A percentile compares a stretch with the other conserved stretches of the same genome.
Evolutionary conservation across 305 asterid genomes (phyloP).

Genomic region (Fraxinus floribunda): DNA sequence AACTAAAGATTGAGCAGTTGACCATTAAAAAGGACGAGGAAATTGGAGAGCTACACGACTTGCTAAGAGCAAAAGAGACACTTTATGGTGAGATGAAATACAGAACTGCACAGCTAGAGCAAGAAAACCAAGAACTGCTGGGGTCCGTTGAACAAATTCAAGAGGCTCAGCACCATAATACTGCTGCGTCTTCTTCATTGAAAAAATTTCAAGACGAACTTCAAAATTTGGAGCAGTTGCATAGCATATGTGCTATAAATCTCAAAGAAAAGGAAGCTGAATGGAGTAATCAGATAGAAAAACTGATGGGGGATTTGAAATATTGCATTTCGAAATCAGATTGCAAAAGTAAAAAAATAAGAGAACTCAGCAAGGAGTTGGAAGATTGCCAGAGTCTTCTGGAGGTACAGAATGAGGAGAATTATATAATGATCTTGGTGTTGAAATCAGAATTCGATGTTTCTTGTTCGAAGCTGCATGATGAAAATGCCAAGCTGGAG

Average conservation of each 20-base stretch:
- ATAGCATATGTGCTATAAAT: conserved; percentile 28
- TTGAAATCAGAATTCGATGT: conserved; percentile 38
- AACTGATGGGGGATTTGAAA: conserved; percentile 30
- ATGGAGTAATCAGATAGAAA: conserved; percentile 34
- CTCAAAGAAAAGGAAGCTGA: conserved; percentile 43
- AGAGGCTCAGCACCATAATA: conserved; percentile 31
- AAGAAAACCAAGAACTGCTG: conserved; percentile 34
- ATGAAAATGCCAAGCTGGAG: conserved; percentile 33
- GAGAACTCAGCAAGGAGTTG: conserved; percentile 32
- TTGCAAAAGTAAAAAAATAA: conserved; percentile 24
- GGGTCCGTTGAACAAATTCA: conserved; percentile 36
- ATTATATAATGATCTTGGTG: conserved; percentile 24
- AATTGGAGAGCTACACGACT: conserved; percentile 33
- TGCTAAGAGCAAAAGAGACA: conserved; percentile 36
- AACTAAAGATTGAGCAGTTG: conserved; percentile 36
- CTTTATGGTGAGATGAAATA: conserved; percentile 33
- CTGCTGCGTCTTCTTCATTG: conserved; percentile 24
- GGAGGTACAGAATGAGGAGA: conserved; percentile 41
- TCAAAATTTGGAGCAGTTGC: conserved; percentile 37
- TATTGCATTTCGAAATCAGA: conserved; percentile 34
- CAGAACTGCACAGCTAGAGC: conserved; percentile 33
- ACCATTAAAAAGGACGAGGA: conserved; percentile 45
- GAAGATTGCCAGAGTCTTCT: conserved; percentile 29
- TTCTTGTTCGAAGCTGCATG: conserved; percentile 25
- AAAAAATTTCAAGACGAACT: conserved; percentile 30